A percentile compares a stretch with the other conserved stretches of the same genome.
Conservation (phyloP, 805 yeast genomes). For the Cyberlindnera maritima region DNA sequence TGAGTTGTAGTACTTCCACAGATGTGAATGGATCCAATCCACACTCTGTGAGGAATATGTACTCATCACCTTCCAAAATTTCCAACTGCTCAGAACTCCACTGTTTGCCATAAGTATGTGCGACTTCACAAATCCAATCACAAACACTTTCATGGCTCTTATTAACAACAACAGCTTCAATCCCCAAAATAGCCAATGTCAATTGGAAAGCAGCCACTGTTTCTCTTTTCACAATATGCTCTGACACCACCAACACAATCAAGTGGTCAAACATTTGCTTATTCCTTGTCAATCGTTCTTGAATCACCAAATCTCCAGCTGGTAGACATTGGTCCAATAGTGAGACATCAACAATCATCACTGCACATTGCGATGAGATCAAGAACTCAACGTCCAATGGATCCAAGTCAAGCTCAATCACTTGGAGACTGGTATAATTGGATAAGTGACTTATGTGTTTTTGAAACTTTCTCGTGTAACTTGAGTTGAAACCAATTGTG, state of each 20-base stretch:
- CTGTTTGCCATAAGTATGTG: background rate
- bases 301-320: conserved; percentile 10
- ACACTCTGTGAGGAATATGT: conserved; percentile 1
- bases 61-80: background rate
- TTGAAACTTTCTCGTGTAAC: too few species aligned
- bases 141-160: background rate
- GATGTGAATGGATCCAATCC: conserved; percentile 20
- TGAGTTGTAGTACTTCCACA: conserved; percentile 4
- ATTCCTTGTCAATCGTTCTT: background rate
- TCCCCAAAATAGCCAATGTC: conserved; percentile 14
- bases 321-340: conserved; percentile 14
- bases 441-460: too few species aligned
- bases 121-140: conserved; percentile 10
- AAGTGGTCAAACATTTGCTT: too few species aligned
- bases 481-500: too few species aligned
- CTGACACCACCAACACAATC: background rate
- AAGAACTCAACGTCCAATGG: conserved; percentile 19
- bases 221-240: conserved; percentile 1
- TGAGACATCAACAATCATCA: conserved; percentile 12
- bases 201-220: conserved; percentile 17
- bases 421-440: too few species aligned
- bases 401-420: background rate
- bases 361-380: conserved; percentile 12
- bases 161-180: conserved; percentile 1
- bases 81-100: background rate